Evolutionary conservation across 805 yeast species (phyloP), one percentile per base, ranked within the genome.

Genomic region (Wickerhamomyces canadensis): DNA sequence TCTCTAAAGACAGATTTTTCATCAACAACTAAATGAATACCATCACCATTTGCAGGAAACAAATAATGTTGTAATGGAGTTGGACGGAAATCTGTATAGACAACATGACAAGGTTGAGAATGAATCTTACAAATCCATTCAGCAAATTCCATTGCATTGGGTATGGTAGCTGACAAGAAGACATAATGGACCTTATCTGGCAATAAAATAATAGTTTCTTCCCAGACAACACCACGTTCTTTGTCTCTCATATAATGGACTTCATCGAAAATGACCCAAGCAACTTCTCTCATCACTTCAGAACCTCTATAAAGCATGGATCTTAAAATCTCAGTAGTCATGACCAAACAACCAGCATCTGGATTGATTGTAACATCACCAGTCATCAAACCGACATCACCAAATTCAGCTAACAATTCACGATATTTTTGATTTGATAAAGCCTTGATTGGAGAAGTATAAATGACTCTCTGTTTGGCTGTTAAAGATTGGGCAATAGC

Each of bases 211-310:
- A 93, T 91, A 13, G 98, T 91, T 62, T 93, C 99, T 65, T 93
- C 99, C 99, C 99, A 93, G 25, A 93, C 98, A 36, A 93, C 99
- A 60, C 99, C 99, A 65, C 99, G 79, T 49, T 88, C 93, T 51
- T 87, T 83, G 60, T 93, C 99, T 65, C 97, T 80, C 94, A 93
- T 93, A 63, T 93, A 93, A 65, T 93, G 99, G 32, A 93, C 96
- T 60, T 93, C 99, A 62, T 93, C 99, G 48, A 93, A 93, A 27
- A 93, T 80, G 35, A 93, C 98, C 96, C 96, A 93, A 0, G 96
- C 96, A 29, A 93, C 98, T 69, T 93, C 99, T 61, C 99, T 76
- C 91, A 93, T 89, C 33, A 94, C 81, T 60, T 93, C 98, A 12
- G 97, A 86, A 45, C 99, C 99, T 60, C 96, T 71, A 55, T 93